Base-by-base conservation (phyloP, 805 yeast species). In the Ogataea degrootiae region DNA sequence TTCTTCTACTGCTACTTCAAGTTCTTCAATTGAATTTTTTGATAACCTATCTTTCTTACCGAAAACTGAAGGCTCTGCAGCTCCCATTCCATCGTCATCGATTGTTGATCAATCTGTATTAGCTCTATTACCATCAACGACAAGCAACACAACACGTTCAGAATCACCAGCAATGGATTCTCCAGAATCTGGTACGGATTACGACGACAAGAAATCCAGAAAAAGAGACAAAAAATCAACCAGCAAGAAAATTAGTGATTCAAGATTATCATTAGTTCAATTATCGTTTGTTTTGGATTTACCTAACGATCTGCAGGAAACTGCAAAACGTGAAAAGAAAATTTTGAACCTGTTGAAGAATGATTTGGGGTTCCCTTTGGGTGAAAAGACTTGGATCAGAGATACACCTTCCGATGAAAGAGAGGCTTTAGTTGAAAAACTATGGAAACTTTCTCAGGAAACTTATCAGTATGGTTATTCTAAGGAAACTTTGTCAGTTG, bases 311-410 rank as follows among this genome's bases (percentile, higher is more conserved):
- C 61, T 71, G n/a, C 70, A 73, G 34, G 81, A 83, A 55, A 82
- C 88, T 0, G 72, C 76, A 23, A 71, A 69, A 42, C 63, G 85
- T 17, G 89, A 83, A 56, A 66, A 71, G 34, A 71, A 71, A 40
- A 72, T 84, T 16, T 57, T 84, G 34, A 68, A 72, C 40, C 72
- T 82, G 37, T 75, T 83, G 51, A 75, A 73, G 39, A 70, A 74
- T 38, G 80, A 76, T 17, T 73, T 87, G 45, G 82, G 85, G 5
- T 88, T 87, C 65, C 81, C 83, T 29, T 63, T 89, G 29, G 96
- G 96, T 5, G 76, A 80, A 52, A 79, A 79, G 58, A 86, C 96
- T 0, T 89, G 96, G 96, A 82, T 87, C 39, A 73, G 96, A 52
- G 96, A 85, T 58, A 85, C 94, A 0, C 72, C 77, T 1, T 75